Percentiles rank a stretch among this genome's conserved stretches.
Evolutionary conservation across 2,329 filamentous ascomycete genomes (phyloP).

Genomic region (Stagonosporopsis rhizophila): DNA sequence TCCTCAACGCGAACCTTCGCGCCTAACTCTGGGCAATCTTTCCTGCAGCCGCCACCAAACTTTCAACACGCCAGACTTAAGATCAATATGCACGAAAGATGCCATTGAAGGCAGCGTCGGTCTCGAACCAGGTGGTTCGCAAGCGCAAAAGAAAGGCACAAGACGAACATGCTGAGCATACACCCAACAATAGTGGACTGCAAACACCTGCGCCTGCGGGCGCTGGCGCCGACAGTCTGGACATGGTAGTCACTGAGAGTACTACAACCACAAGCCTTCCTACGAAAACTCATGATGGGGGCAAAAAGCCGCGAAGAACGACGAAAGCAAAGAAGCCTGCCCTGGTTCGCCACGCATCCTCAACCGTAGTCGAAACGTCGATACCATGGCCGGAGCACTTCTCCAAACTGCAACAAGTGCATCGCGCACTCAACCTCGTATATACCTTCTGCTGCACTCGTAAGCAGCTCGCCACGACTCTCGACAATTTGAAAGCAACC

Average conservation of each 20-base stretch:
- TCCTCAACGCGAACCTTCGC: constrained; percentile 2
- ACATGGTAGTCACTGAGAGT: constrained; percentile 13
- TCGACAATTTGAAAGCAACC: constrained; percentile 83
- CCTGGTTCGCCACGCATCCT: constrained; percentile 55
- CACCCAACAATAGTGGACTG: constrained; percentile 8
- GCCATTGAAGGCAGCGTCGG: constrained; percentile 52
- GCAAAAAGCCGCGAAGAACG: constrained; percentile 58
- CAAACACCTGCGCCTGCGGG: constrained; percentile 5
- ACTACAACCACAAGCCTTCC: constrained; percentile 56
- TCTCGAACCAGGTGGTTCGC: constrained; percentile 53
- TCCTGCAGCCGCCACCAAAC: constrained; percentile 4
- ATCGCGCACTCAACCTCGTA: constrained; percentile 87
- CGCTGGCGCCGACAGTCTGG: constrained; percentile 11
- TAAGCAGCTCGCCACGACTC: constrained; percentile 90
- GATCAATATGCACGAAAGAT: constrained; percentile 8
- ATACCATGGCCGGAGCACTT: constrained; percentile 79
- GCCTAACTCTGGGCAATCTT: constrained; percentile 5
- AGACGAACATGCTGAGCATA: constrained; percentile 33
- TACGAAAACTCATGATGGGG: constrained; percentile 65
- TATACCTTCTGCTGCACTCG: constrained; percentile 95
- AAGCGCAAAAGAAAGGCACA: constrained; percentile 52
- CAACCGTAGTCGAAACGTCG: constrained; percentile 58
- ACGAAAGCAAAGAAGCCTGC: constrained; percentile 51
- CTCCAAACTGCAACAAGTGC: constrained; percentile 74
- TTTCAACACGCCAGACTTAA: background rate